Percentiles rank a stretch among this genome's conserved stretches.
These are phyloP conservation scores for Knoxdaviesia capensis DNA, from an alignment of 2,329 filamentous ascomycete genomes.

Conservation along the genomic window DNA sequence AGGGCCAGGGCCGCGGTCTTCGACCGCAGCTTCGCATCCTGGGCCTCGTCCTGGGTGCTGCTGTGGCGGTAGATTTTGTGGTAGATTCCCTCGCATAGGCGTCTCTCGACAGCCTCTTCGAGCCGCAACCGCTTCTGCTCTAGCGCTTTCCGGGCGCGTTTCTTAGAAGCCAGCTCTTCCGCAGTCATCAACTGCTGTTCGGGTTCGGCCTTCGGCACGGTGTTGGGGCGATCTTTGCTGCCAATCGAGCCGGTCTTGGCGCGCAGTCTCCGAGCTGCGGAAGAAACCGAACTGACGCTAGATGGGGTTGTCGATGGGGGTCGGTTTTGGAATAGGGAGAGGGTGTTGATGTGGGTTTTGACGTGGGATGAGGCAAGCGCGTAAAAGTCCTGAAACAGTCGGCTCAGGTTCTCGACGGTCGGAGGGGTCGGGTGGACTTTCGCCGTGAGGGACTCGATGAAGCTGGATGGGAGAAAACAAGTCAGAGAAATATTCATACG, in stretches of 20 bases:
- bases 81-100: constrained; percentile 71
- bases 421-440: constrained; percentile 74
- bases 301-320: constrained; percentile 16
- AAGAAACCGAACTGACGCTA: constrained; percentile 28
- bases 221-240: constrained; percentile 19
- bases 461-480: constrained; percentile 29
- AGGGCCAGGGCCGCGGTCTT: constrained; percentile 78
- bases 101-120: constrained; percentile 81
- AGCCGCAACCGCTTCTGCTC: constrained; percentile 59
- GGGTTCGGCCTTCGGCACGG: constrained; percentile 16
- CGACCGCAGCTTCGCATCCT: constrained; percentile 85
- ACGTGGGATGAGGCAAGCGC: constrained; percentile 61
- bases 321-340: constrained; percentile 56
- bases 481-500: constrained; percentile 6
- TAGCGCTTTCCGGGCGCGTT: constrained; percentile 55
- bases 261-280: constrained; percentile 34
- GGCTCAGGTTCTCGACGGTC: constrained; percentile 60
- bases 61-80: constrained; percentile 77
- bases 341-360: constrained; percentile 63
- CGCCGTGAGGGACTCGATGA: constrained; percentile 73
- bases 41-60: constrained; percentile 80
- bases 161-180: constrained; percentile 62
- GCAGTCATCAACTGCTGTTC: constrained; percentile 79
- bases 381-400: constrained; percentile 94
- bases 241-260: constrained; percentile 33